Percentiles rank a stretch among this genome's conserved stretches.
phyloP scores from a whole-genome alignment of 2,329 filamentous ascomycete species.

The Trichocomaceae sp. region DNA sequence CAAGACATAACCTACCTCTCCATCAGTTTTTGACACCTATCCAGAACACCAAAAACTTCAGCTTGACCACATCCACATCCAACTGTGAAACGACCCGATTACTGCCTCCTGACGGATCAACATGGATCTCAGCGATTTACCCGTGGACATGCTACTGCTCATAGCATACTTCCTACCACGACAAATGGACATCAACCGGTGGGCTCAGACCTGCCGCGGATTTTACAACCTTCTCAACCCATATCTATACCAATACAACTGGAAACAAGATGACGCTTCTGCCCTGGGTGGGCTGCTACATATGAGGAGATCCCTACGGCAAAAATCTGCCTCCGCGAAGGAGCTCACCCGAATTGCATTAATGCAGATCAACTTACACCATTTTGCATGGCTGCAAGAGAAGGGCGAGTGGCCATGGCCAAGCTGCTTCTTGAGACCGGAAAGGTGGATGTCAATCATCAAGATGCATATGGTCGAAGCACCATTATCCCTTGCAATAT shows the following conservation, averaged over 20 bases:
- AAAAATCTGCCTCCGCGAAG: background rate
- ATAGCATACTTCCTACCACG: background rate
- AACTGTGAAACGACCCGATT: no score
- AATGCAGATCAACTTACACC: no score
- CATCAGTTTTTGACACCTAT: no score
- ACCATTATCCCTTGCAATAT: constrained; percentile 10
- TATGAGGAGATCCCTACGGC: background rate
- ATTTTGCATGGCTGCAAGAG: background rate
- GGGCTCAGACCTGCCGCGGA: background rate
- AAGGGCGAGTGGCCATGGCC: constrained; percentile 16
- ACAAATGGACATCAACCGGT: background rate
- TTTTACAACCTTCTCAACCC: background rate
- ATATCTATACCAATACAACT: background rate
- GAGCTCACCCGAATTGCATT: background rate
- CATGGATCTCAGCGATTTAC: background rate
- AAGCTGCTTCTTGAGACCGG: background rate
- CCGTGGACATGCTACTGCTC: background rate
- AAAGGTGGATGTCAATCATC: background rate
- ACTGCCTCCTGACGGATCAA: constrained; percentile 15
- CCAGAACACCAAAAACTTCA: no score
- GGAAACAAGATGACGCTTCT: background rate
- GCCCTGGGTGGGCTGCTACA: background rate
- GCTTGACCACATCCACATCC: no score
- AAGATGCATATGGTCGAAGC: no score
- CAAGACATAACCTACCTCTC: no score